phyloP scores from a whole-genome alignment of 495 filamentous ascomycete species.

The Aspergillus carlsbadensis region DNA sequence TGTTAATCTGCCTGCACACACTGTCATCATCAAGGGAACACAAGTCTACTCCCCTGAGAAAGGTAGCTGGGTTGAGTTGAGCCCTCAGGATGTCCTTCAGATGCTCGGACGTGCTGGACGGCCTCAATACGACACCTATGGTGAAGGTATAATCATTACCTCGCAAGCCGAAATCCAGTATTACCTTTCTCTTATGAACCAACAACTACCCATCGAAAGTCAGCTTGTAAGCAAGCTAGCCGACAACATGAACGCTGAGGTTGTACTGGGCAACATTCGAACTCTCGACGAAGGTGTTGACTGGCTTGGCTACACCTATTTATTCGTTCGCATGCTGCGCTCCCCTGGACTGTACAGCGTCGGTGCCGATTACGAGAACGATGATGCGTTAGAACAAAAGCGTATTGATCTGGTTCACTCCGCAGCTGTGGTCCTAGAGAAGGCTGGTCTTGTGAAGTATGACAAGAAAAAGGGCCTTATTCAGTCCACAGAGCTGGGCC shows the following conservation, averaged over 20 bases:
- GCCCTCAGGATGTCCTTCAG: conserved; percentile 95
- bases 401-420: conserved; percentile 95
- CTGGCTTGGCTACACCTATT: conserved; percentile 98
- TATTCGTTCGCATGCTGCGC: conserved; percentile 96
- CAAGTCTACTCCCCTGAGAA: conserved; percentile 98
- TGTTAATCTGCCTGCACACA: conserved; percentile 92
- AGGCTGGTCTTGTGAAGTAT: conserved; percentile 86
- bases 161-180: conserved; percentile 93
- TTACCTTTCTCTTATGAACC: conserved; percentile 93
- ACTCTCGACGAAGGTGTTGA: conserved; percentile 93
- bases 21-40: conserved; percentile 96
- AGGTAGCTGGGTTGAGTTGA: conserved; percentile 97
- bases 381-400: conserved; percentile 90
- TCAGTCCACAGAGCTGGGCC: conserved; percentile 88
- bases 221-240: conserved; percentile 91
- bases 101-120: conserved; percentile 98
- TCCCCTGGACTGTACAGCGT: conserved; percentile 96
- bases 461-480: conserved; percentile 90
- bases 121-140: conserved; percentile 96
- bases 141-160: conserved; percentile 98
- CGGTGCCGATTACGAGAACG: conserved; percentile 90
- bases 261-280: conserved; percentile 93
- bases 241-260: conserved; percentile 96
- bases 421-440: conserved; percentile 83
- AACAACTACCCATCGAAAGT: conserved; percentile 96